Conservation (phyloP, 768 basidiomycete species). For the Macrolepiota fuliginosa region DNA sequence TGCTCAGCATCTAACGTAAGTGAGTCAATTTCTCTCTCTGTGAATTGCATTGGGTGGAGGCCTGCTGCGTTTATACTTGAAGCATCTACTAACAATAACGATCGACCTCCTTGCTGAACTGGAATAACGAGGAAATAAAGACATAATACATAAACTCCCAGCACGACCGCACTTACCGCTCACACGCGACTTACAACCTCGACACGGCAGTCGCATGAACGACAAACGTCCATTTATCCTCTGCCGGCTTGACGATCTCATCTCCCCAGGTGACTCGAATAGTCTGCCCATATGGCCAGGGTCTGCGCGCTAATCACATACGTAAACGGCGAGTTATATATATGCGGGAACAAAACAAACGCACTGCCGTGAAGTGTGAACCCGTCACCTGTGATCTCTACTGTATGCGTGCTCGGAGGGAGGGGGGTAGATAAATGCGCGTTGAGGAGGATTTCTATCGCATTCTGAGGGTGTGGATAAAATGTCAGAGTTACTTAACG, state of each 20-base stretch:
- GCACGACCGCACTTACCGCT: not conserved
- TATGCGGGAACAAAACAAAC: conserved; percentile 7
- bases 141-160: too few relatives aligned
- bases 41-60: too few relatives aligned
- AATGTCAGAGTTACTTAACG: not conserved
- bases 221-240: conserved; percentile 34
- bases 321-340: not conserved
- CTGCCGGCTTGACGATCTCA: conserved; percentile 18
- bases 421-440: conserved; percentile 29
- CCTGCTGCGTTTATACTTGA: too few relatives aligned
- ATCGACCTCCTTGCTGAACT: too few relatives aligned
- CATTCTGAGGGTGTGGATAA: conserved; percentile 18
- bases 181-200: not conserved
- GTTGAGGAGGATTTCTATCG: conserved; percentile 30
- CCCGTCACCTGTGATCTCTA: conserved; percentile 28
- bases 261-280: conserved; percentile 31
- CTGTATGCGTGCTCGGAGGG: conserved; percentile 16
- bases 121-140: too few relatives aligned
- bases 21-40: too few relatives aligned
- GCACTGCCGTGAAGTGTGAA: conserved; percentile 30
- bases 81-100: too few relatives aligned
- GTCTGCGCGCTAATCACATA: conserved; percentile 20
- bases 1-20: too few relatives aligned
- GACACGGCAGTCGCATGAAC: not conserved
- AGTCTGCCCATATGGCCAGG: conserved; percentile 29